Conservation (phyloP, 306 rosid species). For the Gillenia trifoliata region DNA sequence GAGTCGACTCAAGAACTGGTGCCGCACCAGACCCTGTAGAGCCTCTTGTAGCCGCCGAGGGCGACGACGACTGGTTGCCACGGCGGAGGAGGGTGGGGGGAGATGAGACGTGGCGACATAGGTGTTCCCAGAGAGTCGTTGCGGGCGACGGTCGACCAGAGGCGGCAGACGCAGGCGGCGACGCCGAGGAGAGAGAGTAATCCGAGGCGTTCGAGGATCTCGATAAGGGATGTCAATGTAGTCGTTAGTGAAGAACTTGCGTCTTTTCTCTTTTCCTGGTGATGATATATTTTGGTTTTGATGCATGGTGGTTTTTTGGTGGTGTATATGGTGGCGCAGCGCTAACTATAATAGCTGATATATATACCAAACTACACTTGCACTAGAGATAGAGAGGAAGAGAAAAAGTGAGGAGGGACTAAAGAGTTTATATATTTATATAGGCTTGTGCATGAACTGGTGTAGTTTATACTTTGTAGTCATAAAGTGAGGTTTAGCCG, state of each 20-base stretch:
- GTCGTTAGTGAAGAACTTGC: conserved; percentile 75
- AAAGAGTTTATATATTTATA: neutral
- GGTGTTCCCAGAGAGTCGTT: conserved; percentile 89
- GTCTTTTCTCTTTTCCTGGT: conserved; percentile 35
- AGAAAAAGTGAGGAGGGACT: neutral
- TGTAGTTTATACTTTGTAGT: neutral
- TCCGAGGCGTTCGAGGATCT: conserved; percentile 82
- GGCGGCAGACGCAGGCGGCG: neutral
- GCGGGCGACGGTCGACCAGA: too few species aligned
- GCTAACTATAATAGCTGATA: neutral
- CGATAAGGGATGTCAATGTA: conserved; percentile 73
- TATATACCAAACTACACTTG: neutral
- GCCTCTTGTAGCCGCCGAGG: conserved; percentile 84
- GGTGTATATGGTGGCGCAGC: neutral
- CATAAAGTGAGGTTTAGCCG: conserved; percentile 22
- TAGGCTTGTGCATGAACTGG: neutral
- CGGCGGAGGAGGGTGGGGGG: conserved; percentile 53
- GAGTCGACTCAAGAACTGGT: conserved; percentile 79
- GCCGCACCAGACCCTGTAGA: conserved; percentile 79
- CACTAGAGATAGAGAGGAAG: conserved; percentile 6
- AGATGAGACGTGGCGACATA: conserved; percentile 65
- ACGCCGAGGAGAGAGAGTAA: conserved; percentile 72
- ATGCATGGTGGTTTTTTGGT: conserved; percentile 22
- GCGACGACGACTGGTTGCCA: conserved; percentile 56
- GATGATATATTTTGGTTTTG: conserved; percentile 5